Conservation (phyloP, 192 early-diverging fungal genomes). For the Phycomyces nitens region DNA sequence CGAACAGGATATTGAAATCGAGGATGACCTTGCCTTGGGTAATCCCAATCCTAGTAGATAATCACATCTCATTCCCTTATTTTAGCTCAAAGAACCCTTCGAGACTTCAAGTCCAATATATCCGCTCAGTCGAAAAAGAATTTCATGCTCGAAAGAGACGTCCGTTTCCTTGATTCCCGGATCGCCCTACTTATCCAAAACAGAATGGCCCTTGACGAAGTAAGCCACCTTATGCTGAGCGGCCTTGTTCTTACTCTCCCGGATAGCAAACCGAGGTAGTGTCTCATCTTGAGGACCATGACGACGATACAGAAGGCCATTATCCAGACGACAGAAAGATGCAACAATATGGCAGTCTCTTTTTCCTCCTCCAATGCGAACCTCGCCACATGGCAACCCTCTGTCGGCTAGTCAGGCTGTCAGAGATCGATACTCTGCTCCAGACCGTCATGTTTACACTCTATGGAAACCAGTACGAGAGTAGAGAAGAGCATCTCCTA, state of each 20-base stretch:
- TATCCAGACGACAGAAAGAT: slow-evolving; percentile 74
- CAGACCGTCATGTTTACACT: slow-evolving; percentile 95
- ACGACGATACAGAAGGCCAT: slow-evolving; percentile 28
- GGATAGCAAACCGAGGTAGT: slow-evolving; percentile 71
- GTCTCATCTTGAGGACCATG: slow-evolving; percentile 64
- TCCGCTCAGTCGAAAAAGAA: slow-evolving; percentile 95
- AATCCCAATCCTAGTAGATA: no score
- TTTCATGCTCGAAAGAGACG: slow-evolving; percentile 90
- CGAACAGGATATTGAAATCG: slow-evolving; percentile 89
- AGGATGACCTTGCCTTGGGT: slow-evolving; percentile 90
- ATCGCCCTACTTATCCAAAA: slow-evolving; percentile 93
- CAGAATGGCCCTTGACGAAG: slow-evolving; percentile 88
- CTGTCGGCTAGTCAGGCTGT: slow-evolving; percentile 73
- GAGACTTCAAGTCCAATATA: slow-evolving; percentile 84
- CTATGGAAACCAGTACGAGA: slow-evolving; percentile 94
- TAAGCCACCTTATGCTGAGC: slow-evolving; percentile 22
- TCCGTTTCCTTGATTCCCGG: slow-evolving; percentile 85
- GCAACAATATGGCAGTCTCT: slow-evolving; percentile 89
- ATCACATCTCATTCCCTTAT: no score
- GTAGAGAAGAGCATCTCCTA: slow-evolving; percentile 88
- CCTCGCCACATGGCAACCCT: slow-evolving; percentile 85
- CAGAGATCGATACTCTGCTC: slow-evolving; percentile 87
- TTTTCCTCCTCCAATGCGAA: slow-evolving; percentile 86
- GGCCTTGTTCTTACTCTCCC: background rate
- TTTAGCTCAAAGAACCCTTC: slow-evolving; percentile 79